Conservation (phyloP, 2,329 filamentous ascomycete genomes). For the Paradendryphiella salina region DNA sequence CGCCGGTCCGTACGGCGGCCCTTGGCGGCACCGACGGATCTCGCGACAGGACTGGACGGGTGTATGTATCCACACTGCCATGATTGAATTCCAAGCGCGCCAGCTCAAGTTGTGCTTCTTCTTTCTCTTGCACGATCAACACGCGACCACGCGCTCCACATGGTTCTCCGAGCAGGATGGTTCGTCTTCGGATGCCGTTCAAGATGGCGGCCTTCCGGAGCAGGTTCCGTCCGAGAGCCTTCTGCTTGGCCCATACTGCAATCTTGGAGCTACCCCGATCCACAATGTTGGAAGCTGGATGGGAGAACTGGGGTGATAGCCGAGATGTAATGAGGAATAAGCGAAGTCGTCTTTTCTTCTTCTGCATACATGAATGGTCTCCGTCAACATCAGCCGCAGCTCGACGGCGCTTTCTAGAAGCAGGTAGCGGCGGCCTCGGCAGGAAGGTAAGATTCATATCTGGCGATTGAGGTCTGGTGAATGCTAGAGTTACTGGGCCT, state of each 20-base stretch:
- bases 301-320: constrained; percentile 69
- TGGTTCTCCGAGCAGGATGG: constrained; percentile 23
- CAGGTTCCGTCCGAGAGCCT: constrained; percentile 54
- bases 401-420: constrained; percentile 56
- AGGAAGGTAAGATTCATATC: constrained; percentile 44
- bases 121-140: constrained; percentile 37
- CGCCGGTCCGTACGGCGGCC: constrained; percentile 16
- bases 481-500: constrained; percentile 38
- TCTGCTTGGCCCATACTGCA: constrained; percentile 53
- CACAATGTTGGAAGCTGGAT: constrained; percentile 70
- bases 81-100: constrained; percentile 38
- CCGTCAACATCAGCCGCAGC: constrained; percentile 61
- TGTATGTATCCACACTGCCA: constrained; percentile 40
- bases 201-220: constrained; percentile 68
- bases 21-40: constrained; percentile 20
- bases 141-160: constrained; percentile 22
- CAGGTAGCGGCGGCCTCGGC: constrained; percentile 26
- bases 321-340: constrained; percentile 68
- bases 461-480: constrained; percentile 30
- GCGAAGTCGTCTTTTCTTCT: constrained; percentile 70
- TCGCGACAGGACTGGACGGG: constrained; percentile 28
- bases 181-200: constrained; percentile 60
- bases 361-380: constrained; percentile 54
- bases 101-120: constrained; percentile 39
- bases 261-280: constrained; percentile 61